phyloP scores from a whole-genome alignment of 2,329 filamentous ascomycete species.

The Aureobasidium sp. region DNA sequence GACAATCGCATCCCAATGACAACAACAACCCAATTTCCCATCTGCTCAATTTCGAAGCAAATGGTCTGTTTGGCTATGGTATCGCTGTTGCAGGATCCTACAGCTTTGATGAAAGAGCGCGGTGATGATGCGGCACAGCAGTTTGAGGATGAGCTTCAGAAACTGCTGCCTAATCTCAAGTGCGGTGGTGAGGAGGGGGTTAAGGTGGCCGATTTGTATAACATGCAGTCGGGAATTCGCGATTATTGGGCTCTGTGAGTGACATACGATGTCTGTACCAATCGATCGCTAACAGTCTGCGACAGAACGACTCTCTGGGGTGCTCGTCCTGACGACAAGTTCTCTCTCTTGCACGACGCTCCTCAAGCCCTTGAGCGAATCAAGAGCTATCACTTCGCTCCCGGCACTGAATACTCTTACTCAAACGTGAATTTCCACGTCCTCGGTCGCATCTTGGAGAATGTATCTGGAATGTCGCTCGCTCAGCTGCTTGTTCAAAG shows the following conservation, averaged over 20 bases:
- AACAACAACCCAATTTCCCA: conserved; percentile 31
- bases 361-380: conserved; percentile 22
- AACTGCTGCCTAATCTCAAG: conserved; percentile 24
- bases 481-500: conserved; percentile 28
- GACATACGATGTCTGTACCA: conserved; percentile 11
- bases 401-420: conserved; percentile 37
- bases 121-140: not conserved
- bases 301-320: conserved; percentile 33
- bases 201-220: conserved; percentile 29
- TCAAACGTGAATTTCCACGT: conserved; percentile 37
- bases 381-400: conserved; percentile 33
- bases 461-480: conserved; percentile 28
- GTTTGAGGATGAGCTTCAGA: conserved; percentile 20
- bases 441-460: conserved; percentile 31
- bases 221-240: conserved; percentile 37
- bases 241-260: conserved; percentile 35
- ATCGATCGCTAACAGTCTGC: not conserved
- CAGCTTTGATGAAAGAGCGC: conserved; percentile 19
- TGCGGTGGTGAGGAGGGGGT: conserved; percentile 21
- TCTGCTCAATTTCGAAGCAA: conserved; percentile 42
- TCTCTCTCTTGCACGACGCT: conserved; percentile 27
- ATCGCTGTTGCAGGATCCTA: conserved; percentile 27
- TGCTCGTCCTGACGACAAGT: conserved; percentile 30
- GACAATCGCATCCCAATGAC: conserved; percentile 30
- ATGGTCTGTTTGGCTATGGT: conserved; percentile 32